These are phyloP conservation scores for Golubevia pallescens DNA, from an alignment of 1,284 basidiomycete genomes.

Conservation along the genomic window DNA sequence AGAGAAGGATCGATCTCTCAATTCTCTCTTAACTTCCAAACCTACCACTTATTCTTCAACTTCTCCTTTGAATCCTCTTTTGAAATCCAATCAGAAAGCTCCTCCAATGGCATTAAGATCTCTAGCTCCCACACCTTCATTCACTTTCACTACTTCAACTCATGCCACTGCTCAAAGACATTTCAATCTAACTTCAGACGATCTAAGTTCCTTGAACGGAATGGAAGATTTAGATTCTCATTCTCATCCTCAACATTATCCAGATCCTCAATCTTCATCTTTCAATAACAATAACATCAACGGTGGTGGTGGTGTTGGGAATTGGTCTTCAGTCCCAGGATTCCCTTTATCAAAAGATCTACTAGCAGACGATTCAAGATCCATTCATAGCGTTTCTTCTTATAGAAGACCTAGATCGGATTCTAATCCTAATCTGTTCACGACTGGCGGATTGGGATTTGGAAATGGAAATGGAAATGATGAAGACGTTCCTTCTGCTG, in stretches of 20 bases:
- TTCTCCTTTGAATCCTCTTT: not conserved
- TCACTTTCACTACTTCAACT: slow-evolving; percentile 36
- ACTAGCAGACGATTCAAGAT: slow-evolving; percentile 50
- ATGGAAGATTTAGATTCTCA: slow-evolving; percentile 25
- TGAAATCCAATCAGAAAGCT: slow-evolving; percentile 1
- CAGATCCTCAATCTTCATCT: slow-evolving; percentile 1
- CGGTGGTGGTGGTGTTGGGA: slow-evolving; percentile 28
- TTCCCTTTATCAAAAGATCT: slow-evolving; percentile 49
- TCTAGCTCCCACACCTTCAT: slow-evolving; percentile 30
- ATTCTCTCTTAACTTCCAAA: not conserved
- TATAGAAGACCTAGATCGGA: slow-evolving; percentile 29
- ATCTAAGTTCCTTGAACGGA: slow-evolving; percentile 23
- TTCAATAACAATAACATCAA: slow-evolving; percentile 15
- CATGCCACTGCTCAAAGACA: slow-evolving; percentile 17
- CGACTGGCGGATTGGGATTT: too few species aligned
- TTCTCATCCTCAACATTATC: slow-evolving; percentile 24
- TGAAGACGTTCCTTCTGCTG: not conserved
- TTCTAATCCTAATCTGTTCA: slow-evolving; percentile 6
- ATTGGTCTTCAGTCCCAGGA: slow-evolving; percentile 46
- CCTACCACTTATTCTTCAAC: not conserved
- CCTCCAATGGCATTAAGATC: slow-evolving; percentile 22
- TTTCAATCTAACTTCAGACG: slow-evolving; percentile 13
- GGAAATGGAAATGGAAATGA: not conserved
- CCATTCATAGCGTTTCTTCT: slow-evolving; percentile 38
- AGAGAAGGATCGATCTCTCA: not conserved